Conservation (phyloP, 1,284 basidiomycete species). For the Cryptococcus neoformans region DNA sequence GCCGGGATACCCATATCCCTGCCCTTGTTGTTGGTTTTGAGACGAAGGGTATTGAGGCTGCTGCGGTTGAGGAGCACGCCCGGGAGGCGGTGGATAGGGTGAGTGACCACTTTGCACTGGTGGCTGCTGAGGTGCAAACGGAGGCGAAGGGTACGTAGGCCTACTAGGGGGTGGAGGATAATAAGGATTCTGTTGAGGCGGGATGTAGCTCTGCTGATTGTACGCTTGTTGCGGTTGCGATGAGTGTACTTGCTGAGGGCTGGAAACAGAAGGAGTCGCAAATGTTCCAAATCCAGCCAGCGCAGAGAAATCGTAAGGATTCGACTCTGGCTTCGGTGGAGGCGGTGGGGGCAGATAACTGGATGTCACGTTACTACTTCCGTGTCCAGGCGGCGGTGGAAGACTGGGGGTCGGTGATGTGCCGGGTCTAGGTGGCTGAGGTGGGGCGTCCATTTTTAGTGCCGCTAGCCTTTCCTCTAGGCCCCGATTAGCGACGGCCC, state of each 20-base stretch:
- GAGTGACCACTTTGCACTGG: not conserved
- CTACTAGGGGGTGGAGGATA: constrained; percentile 9
- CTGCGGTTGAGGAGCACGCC: not conserved
- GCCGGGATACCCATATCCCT: not conserved
- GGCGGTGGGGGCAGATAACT: constrained; percentile 29
- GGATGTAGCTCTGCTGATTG: constrained; percentile 5
- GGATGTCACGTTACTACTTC: constrained; percentile 12
- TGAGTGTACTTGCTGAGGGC: constrained; percentile 19
- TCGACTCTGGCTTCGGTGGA: constrained; percentile 16
- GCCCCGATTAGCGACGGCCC: constrained; percentile 13
- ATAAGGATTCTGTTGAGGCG: constrained; percentile 3
- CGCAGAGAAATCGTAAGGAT: constrained; percentile 42
- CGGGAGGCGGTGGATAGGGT: not conserved
- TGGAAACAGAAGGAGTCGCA: constrained; percentile 12
- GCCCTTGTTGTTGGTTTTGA: not conserved
- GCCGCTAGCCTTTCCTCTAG: constrained; percentile 33
- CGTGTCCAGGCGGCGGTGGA: constrained; percentile 16
- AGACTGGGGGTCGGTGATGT: constrained; percentile 12
- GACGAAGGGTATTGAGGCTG: no score
- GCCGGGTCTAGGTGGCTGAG: constrained; percentile 18
- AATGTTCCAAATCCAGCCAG: constrained; percentile 31
- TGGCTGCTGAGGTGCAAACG: not conserved
- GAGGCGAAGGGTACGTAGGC: constrained; percentile 5
- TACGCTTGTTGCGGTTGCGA: constrained; percentile 30
- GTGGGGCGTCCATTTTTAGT: constrained; percentile 29